These are phyloP conservation scores for Aspergillus ibericus DNA, from an alignment of 2,329 filamentous ascomycete species.

Conservation along the genomic window DNA sequence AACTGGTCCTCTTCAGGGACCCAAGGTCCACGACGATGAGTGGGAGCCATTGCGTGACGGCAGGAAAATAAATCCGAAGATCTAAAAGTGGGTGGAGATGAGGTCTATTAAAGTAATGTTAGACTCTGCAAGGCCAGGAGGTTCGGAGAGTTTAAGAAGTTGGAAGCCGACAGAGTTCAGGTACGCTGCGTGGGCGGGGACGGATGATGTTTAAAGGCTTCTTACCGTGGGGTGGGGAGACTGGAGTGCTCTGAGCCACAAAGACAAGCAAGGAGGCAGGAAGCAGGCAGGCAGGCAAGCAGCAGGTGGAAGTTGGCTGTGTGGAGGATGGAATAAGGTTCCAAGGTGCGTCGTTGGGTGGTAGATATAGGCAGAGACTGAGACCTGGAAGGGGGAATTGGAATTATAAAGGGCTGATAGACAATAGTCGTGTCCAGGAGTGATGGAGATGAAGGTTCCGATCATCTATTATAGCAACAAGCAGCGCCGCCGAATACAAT, in stretches of 20 bases:
- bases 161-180: not conserved
- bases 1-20: slow-evolving; percentile 72
- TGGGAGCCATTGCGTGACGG: slow-evolving; percentile 39
- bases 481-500: slow-evolving; percentile 27
- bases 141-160: not conserved
- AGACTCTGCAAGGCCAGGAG: not conserved
- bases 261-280: not conserved
- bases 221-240: slow-evolving; percentile 5
- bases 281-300: not conserved
- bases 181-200: not conserved
- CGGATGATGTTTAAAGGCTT: not conserved
- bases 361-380: slow-evolving; percentile 22
- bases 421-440: slow-evolving; percentile 12
- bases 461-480: slow-evolving; percentile 24
- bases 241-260: not conserved
- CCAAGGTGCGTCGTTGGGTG: slow-evolving; percentile 11
- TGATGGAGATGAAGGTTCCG: slow-evolving; percentile 19
- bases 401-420: slow-evolving; percentile 11
- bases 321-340: slow-evolving; percentile 4
- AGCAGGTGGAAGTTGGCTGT: not conserved
- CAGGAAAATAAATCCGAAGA: not conserved
- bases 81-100: not conserved
- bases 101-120: not conserved
- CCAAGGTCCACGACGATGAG: slow-evolving; percentile 78
- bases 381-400: slow-evolving; percentile 9